Evolutionary conservation across 2,329 filamentous ascomycete species (phyloP), one percentile per base, ranked within the genome.

Genomic region (Bipolaris sorokiniana): DNA sequence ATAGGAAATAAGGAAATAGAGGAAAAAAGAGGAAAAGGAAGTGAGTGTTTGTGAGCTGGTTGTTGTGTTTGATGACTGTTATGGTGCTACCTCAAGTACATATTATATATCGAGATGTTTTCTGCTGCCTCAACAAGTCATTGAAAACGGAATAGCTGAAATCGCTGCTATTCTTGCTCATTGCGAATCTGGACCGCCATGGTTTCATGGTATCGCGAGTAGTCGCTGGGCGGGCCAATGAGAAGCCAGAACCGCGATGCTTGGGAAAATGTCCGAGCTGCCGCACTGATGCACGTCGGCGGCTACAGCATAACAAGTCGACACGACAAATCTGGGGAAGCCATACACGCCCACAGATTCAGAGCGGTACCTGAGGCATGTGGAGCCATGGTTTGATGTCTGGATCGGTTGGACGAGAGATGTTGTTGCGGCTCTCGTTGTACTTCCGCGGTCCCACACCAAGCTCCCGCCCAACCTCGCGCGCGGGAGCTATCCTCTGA

Each of bases 401-500:
- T 38, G 28, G 58, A 66, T 67, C 64, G 63, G 59, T 52, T 76
- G 73, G 74, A 59, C 51, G 68, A 64, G 64, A 72, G 64, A 46
- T 33, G 52, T 47, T 50, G 65, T 54, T 61, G 66, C 71, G 74
- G 71, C 57, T 62, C 60, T 67, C 48, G 52, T 54, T 65, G 50
- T 55, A 55, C 64, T 73, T 73, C 74, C 73, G 65, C 71, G 70
- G 66, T 61, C 68, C 72, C 69, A 70, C 64, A 57, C 58, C 56
- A 62, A 64, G 64, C 65, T 51, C 42, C 61, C 72, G 71, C 63
- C 71, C 65, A 70, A 54, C 58, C 70, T 74, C 64, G 73, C 74
- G 74, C 73, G 74, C 74, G 73, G 73, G 71, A 75, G 62, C 71
- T 72, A 74, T 69, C 59, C 63, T 72, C 69, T 66, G 71, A 70